Evolutionary conservation across 1,284 basidiomycete species (phyloP).

Genomic region (Tylopilus sp.): DNA sequence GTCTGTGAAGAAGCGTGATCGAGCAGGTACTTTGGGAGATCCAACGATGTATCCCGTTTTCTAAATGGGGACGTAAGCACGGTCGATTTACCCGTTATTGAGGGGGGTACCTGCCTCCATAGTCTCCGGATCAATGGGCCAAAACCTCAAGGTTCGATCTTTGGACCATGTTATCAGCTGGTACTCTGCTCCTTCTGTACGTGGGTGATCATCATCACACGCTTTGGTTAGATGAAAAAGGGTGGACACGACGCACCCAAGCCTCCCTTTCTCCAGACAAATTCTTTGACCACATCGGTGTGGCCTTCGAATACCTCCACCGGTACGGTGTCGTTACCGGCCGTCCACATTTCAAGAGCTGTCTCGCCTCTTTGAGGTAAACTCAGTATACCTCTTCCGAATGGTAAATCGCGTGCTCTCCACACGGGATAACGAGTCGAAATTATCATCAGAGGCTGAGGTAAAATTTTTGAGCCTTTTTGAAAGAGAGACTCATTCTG

Average conservation of each 20-base stretch:
- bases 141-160: constrained; percentile 88
- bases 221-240: neutral
- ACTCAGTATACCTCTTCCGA: constrained; percentile 86
- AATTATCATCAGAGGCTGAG: constrained; percentile 57
- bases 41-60: constrained; percentile 41
- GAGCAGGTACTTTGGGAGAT: constrained; percentile 15
- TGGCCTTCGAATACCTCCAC: constrained; percentile 86
- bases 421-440: constrained; percentile 87
- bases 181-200: constrained; percentile 66
- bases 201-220: neutral
- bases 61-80: constrained; percentile 26
- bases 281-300: constrained; percentile 94
- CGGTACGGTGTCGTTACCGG: constrained; percentile 46
- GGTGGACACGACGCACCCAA: constrained; percentile 39
- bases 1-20: constrained; percentile 27
- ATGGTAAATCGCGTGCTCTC: constrained; percentile 90
- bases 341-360: constrained; percentile 80
- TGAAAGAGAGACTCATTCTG: constrained; percentile 11
- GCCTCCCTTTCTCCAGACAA: constrained; percentile 84
- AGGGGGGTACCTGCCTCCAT: constrained; percentile 50
- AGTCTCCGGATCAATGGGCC: constrained; percentile 76
- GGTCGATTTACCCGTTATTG: neutral
- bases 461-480: constrained; percentile 10
- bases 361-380: constrained; percentile 89
- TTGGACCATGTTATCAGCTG: constrained; percentile 98